Base-by-base conservation (phyloP, 306 rosid genomes). In the Trichosanthes cucumerina region DNA sequence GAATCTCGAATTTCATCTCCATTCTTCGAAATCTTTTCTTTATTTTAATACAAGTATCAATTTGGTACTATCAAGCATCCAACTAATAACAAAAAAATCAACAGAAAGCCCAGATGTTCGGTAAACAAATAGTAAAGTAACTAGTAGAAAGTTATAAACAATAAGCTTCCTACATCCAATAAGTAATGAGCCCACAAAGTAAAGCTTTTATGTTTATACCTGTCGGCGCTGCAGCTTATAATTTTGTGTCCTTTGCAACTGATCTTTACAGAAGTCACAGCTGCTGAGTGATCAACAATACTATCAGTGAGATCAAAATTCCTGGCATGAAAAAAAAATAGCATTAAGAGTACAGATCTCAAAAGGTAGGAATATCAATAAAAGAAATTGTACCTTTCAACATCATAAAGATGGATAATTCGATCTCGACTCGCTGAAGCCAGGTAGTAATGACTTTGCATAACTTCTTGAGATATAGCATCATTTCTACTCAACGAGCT, bases 161-260 rank as follows among this genome's bases (percentile, higher is more conserved):
- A 65, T 65, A 65, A 65, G 7, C 26, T 65, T 80, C 41, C 14
- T 74, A 80, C 47, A 69, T 21, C 39, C 23, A 46, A 44, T 33
- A 56, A 63, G 53, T 70, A 24, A 79, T 79, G 44, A 33, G 41
- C 44, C 6, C 79, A 57, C 69, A 83, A 80, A 72, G 53, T 71
- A 82, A 53, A 85, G 69, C 49, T 70, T 70, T 74, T 49, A 44
- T 65, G 11, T 23, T 56, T 72, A 80, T 83, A 88, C 96, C 93
- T 86, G 80, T 91, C 96, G 54, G 93, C 92, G 81, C 92, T 83
- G 74, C 93, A 91, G 78, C 93, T 88, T 84, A 91, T 85, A 75
- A 91, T 81, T 86, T 76, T 85, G 82, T 75, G 66, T 78, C 88
- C 78, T 62, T 84, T 80, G 82, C 86, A 60, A 80, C 85, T 78